A percentile compares a stretch with the other conserved stretches of the same genome.
These are phyloP conservation scores for Diplodia mutila DNA, from an alignment of 2,329 filamentous ascomycete genomes.

Conservation along the genomic window DNA sequence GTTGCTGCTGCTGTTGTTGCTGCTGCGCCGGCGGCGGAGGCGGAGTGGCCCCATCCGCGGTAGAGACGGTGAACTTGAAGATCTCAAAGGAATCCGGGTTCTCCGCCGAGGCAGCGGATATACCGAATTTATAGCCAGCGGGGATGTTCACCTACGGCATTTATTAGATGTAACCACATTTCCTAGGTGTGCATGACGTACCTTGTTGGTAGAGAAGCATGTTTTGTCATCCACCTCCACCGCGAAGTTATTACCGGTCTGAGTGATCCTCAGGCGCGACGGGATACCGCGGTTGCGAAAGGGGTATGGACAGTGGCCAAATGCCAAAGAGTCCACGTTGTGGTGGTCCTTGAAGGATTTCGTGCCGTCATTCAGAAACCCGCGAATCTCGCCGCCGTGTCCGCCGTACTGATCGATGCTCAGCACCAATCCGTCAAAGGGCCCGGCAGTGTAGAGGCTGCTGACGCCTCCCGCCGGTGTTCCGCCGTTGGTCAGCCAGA, in stretches of 20 bases:
- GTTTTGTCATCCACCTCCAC: constrained; percentile 78
- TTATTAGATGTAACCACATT: constrained; percentile 12
- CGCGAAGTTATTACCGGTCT: constrained; percentile 66
- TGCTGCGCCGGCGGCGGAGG: constrained; percentile 31
- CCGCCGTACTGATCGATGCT: constrained; percentile 84
- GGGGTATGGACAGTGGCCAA: constrained; percentile 86
- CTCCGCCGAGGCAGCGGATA: constrained; percentile 86
- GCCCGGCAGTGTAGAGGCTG: constrained; percentile 81
- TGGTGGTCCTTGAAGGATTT: constrained; percentile 77
- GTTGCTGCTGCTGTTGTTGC: constrained; percentile 29
- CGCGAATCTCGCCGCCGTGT: constrained; percentile 77
- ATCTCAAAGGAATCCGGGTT: constrained; percentile 94
- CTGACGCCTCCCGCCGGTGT: constrained; percentile 66
- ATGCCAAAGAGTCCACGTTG: constrained; percentile 81
- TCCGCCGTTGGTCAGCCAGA: constrained; percentile 84
- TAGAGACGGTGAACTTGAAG: constrained; percentile 80
- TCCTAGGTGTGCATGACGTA: constrained; percentile 31
- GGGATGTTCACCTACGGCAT: constrained; percentile 69
- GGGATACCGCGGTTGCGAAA: constrained; percentile 92
- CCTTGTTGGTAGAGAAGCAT: constrained; percentile 81
- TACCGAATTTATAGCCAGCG: constrained; percentile 78
- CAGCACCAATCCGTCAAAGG: constrained; percentile 88
- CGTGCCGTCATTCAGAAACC: constrained; percentile 90
- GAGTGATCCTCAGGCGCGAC: constrained; percentile 77
- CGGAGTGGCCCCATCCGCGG: constrained; percentile 37